A percentile compares a stretch with the other conserved stretches of the same genome.
phyloP scores from a whole-genome alignment of 306 rosid genomes.

The Quercus glauca region DNA sequence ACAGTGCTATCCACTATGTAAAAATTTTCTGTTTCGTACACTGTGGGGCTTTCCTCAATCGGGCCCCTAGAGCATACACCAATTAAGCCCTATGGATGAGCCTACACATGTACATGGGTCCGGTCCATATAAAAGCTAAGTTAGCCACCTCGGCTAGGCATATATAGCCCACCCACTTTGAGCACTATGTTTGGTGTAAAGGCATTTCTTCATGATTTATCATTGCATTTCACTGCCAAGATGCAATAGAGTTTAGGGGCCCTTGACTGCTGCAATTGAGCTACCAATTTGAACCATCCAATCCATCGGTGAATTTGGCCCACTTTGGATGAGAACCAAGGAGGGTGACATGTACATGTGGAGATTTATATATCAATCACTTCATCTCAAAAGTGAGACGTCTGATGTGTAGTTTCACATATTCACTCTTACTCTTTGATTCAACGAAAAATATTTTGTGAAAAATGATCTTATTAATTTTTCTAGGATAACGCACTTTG shows the following conservation, averaged over 20 bases:
- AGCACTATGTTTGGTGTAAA: not conserved
- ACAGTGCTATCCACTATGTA: not conserved
- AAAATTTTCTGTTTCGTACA: not conserved
- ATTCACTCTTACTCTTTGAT: not conserved
- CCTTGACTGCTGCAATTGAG: not conserved
- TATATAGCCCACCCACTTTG: not conserved
- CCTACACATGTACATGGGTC: not conserved
- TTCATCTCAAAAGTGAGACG: not conserved
- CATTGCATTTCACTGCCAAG: not conserved
- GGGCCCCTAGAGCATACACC: not conserved
- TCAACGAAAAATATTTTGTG: no score
- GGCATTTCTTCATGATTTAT: not conserved
- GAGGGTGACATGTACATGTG: not conserved
- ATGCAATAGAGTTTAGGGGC: not conserved
- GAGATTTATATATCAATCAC: not conserved
- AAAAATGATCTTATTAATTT: no score
- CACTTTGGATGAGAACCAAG: not conserved
- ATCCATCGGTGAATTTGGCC: not conserved
- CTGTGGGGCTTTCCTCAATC: not conserved
- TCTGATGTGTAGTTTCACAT: not conserved
- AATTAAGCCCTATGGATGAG: not conserved
- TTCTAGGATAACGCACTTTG: no score
- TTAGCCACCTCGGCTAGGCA: not conserved
- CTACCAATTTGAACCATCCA: not conserved
- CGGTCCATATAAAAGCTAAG: not conserved